phyloP scores from a whole-genome alignment of 1,284 basidiomycete genomes.

The Rhodotorula mucilaginosa region DNA sequence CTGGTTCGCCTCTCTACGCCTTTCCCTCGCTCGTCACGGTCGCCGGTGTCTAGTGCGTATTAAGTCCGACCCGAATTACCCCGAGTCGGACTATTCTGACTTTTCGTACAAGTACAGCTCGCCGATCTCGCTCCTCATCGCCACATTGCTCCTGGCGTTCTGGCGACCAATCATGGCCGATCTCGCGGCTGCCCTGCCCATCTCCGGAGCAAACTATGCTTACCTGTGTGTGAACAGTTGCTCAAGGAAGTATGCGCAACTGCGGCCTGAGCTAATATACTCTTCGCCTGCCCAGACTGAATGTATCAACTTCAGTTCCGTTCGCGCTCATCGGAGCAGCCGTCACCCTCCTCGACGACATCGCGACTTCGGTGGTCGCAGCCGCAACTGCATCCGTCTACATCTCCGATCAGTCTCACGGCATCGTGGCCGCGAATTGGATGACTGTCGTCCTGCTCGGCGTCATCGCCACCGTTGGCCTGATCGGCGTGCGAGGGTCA shows the following conservation, averaged over 20 bases:
- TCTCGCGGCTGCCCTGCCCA: slow-evolving; percentile 62
- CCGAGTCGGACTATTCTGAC: no score
- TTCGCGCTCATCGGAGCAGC: slow-evolving; percentile 62
- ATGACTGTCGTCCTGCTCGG: slow-evolving; percentile 57
- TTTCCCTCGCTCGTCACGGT: slow-evolving; percentile 63
- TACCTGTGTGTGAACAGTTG: slow-evolving; percentile 59
- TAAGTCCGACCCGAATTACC: rapidly evolving
- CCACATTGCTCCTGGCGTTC: slow-evolving; percentile 61
- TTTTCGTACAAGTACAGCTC: slow-evolving; percentile 48
- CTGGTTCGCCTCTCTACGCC: slow-evolving; percentile 68
- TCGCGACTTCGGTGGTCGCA: slow-evolving; percentile 65
- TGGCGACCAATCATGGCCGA: slow-evolving; percentile 71
- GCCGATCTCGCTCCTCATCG: slow-evolving; percentile 63
- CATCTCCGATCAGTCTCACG: slow-evolving; percentile 58
- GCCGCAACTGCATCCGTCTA: slow-evolving; percentile 67
- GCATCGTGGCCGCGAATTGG: slow-evolving; percentile 57
- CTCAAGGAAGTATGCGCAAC: no score
- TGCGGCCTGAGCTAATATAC: no score
- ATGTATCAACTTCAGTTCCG: slow-evolving; percentile 56
- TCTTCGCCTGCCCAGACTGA: slow-evolving; percentile 6
- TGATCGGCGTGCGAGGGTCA: slow-evolving; percentile 59
- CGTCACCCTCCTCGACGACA: slow-evolving; percentile 63
- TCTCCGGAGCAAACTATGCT: slow-evolving; percentile 66
- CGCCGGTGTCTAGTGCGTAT: slow-evolving; percentile 55
- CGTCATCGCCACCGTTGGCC: slow-evolving; percentile 58